Conservation (phyloP, 2,329 filamentous ascomycete species). For the Escovopsis weberi region DNA sequence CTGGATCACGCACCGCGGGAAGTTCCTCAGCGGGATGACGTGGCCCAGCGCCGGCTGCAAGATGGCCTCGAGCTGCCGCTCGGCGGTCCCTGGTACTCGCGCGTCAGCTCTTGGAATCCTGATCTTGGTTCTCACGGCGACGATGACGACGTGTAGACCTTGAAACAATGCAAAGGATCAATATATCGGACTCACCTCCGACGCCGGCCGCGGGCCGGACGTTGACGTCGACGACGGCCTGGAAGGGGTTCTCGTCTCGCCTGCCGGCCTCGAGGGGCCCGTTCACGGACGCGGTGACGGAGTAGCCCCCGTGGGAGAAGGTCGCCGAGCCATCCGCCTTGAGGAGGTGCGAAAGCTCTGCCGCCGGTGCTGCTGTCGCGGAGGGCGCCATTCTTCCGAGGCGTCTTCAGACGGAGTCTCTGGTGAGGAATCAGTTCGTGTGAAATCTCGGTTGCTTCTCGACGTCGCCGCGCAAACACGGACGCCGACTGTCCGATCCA, state of each 20-base stretch:
- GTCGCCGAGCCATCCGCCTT: conserved; percentile 69
- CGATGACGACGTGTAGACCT: too few relatives aligned
- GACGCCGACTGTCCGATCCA: too few relatives aligned
- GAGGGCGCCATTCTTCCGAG: too few relatives aligned
- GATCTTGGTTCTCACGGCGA: not conserved
- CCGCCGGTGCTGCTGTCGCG: conserved; percentile 27
- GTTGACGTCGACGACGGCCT: conserved; percentile 80
- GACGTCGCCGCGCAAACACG: too few relatives aligned
- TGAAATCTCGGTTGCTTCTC: too few relatives aligned
- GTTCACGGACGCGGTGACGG: conserved; percentile 74
- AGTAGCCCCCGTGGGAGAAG: conserved; percentile 62
- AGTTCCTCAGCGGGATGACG: conserved; percentile 59
- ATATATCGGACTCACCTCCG: conserved; percentile 42
- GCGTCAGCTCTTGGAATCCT: not conserved
- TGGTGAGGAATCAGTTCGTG: too few relatives aligned
- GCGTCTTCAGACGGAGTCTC: too few relatives aligned
- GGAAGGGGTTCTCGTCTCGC: conserved; percentile 81
- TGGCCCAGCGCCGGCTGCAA: conserved; percentile 58
- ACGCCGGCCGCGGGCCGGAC: conserved; percentile 75
- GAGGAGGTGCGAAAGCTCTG: conserved; percentile 43
- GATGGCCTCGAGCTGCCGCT: conserved; percentile 69
- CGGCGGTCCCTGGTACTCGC: conserved; percentile 43
- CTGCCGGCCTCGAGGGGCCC: conserved; percentile 83
- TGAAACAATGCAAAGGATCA: not conserved
- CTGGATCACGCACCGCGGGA: conserved; percentile 66